These are phyloP conservation scores for Corylus americana DNA, from an alignment of 306 rosid species.

Conservation along the genomic window DNA sequence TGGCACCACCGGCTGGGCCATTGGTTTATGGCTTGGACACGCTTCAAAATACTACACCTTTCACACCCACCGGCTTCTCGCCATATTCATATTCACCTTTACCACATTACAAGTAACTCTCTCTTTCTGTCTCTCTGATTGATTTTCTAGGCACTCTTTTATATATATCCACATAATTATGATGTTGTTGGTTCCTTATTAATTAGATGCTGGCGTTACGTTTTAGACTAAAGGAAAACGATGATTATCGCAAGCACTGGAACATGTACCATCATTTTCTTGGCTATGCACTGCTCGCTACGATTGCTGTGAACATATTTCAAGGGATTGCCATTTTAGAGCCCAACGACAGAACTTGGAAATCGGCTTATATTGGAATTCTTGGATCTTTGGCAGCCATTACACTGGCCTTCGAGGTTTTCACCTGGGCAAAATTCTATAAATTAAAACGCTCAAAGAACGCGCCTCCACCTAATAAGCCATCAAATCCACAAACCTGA, in stretches of 20 bases:
- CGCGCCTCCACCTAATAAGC: too few species aligned
- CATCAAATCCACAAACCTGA: too few species aligned
- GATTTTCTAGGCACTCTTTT: not conserved
- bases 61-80: conserved; percentile 51
- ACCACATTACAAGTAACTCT: conserved; percentile 59
- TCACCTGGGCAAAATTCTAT: conserved; percentile 50
- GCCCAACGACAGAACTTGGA: conserved; percentile 43
- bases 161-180: not conserved
- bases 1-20: conserved; percentile 60
- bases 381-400: conserved; percentile 39
- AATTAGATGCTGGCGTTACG: conserved; percentile 65
- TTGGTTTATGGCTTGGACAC: conserved; percentile 76
- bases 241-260: conserved; percentile 74
- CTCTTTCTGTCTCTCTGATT: not conserved
- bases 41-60: conserved; percentile 54
- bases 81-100: conserved; percentile 60
- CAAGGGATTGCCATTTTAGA: conserved; percentile 63
- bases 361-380: conserved; percentile 53
- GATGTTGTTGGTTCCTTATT: not conserved
- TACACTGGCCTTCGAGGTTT: conserved; percentile 44
- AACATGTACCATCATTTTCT: conserved; percentile 89
- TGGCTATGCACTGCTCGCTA: conserved; percentile 59
- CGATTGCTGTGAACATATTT: conserved; percentile 62
- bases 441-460: too few species aligned
- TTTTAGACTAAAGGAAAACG: conserved; percentile 34